Evolutionary conservation across 495 filamentous ascomycete species (phyloP), one percentile per base, ranked within the genome.

Genomic region (Aspergillus nidulans): DNA sequence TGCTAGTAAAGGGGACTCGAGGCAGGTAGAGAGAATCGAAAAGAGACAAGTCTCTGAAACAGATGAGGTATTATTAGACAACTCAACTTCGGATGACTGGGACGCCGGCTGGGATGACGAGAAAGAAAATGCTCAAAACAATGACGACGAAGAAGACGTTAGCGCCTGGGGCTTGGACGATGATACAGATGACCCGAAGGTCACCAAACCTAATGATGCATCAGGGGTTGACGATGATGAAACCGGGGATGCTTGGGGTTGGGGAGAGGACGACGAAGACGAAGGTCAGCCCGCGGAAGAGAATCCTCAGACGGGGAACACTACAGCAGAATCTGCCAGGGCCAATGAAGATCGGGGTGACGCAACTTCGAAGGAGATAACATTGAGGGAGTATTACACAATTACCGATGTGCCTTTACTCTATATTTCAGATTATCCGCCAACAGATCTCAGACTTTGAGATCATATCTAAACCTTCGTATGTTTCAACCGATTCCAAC

Each of bases 401-500:
- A 84, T 94, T 24, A 96, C 92, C 8, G 85, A 87, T 24, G 83
- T 96, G 57, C 94, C 94, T 1, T n/a, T 83, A 88, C 45, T 78
- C 82, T 3, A 79, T 97, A 12, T 70, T 96, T 19, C 74, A 79
- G 18, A 79, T 94, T 56, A 81, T 98, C 50, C 74, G 73, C 32
- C 75, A 82, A 32, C 78, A 95, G 32, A 76, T 91, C 48, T 68
- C 80, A 41, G 91, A 96, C 60, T 87, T 85, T 6, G 80, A 83
- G 24, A 72, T 76, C 36, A 76, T 95, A 36, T 75, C 78, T 12
- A 64, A 71, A 38, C 74, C 79, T 53, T 63, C 66, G 80, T 86
- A 78, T 63, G 79, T 71, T 48, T 7, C 13, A 59, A 52, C n/a
- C 30, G 12, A 20, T 2, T 53, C 2, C 13, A 16, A 48, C 28